Percentiles rank a stretch among this genome's conserved stretches.
phyloP scores from a whole-genome alignment of 2,329 filamentous ascomycete species.

The Acephala macrosclerotiorum region DNA sequence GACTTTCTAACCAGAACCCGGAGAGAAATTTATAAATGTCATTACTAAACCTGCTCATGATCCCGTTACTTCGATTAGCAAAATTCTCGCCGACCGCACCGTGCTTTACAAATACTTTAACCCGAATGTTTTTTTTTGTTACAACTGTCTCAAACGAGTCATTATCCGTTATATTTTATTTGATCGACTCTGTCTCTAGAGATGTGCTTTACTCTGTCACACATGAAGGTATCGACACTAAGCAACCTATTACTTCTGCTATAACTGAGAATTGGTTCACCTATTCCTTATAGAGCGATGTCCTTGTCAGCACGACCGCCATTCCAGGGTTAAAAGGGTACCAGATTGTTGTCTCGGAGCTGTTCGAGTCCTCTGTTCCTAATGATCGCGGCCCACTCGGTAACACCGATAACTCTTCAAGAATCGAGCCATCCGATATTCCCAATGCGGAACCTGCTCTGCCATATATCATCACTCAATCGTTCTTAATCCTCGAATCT shows the following conservation, averaged over 20 bases:
- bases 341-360: constrained; percentile 84
- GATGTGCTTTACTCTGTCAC: constrained; percentile 75
- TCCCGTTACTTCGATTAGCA: constrained; percentile 92
- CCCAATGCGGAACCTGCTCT: constrained; percentile 61
- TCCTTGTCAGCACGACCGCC: constrained; percentile 62
- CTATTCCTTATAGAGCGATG: constrained; percentile 77
- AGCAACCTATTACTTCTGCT: constrained; percentile 76
- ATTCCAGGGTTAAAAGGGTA: constrained; percentile 77
- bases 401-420: constrained; percentile 76
- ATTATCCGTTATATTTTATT: constrained; percentile 72
- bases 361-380: constrained; percentile 84
- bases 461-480: constrained; percentile 80
- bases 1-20: constrained; percentile 73
- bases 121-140: constrained; percentile 81
- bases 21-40: constrained; percentile 73
- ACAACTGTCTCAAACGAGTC: constrained; percentile 68
- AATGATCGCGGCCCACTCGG: constrained; percentile 87
- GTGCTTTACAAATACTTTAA: constrained; percentile 98
- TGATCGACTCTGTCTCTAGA: constrained; percentile 88
- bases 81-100: constrained; percentile 86
- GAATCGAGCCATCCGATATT: constrained; percentile 69
- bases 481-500: constrained; percentile 80
- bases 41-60: constrained; percentile 77
- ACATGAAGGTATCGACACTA: constrained; percentile 76
- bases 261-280: constrained; percentile 96